Evolutionary conservation across 768 basidiomycete species (phyloP), one percentile per base, ranked within the genome.

Genomic region (Tubosaeta sp.): DNA sequence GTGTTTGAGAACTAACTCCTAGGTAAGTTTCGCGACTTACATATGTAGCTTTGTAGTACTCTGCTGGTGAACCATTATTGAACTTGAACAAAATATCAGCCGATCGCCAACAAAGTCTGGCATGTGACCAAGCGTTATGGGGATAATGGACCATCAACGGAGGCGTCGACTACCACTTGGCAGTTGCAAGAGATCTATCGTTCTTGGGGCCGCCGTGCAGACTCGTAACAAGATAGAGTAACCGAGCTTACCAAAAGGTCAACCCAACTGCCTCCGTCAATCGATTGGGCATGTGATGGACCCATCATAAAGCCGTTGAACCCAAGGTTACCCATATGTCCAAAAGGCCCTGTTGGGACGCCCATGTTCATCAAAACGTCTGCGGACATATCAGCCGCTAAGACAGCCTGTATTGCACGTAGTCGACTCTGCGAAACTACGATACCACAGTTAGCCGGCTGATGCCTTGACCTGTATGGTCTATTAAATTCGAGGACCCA

Each of bases 401-500:
- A 78, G 77, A 62, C 84, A 79, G 38, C 86, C 58, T 88, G 87
- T 48, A 91, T 84, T 38, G 85, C 86, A 51, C 79, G 77, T 6
- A 91, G 81, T 43, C 85, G 77, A 17, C 78, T 77, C 66, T 90
- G 88, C 56, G 81, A 84, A 74, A 90, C 79, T 13, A 90, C 81
- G 41, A 91, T 64, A 19, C 89, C 88, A 39, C 61, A 65, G 32
- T 61, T 61, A 43, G 76, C 70, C 0, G 79, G 79, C 19, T 75
- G 74, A 43, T 74, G 70, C 35, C 57, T 57, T n/a, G 48, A 53
- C 22, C 35, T 55, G 25, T 59, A 48, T 13, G 65, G 53, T n/a
- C 52, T 49, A 1, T 86, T 87, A 60, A 91, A 90, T 63, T 89
- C 86, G 22, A 91, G 76, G 12, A 83, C 72, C 86, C 89, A 91